Conservation (phyloP, 164 flowering plant species). For the Warburgia ugandensis region DNA sequence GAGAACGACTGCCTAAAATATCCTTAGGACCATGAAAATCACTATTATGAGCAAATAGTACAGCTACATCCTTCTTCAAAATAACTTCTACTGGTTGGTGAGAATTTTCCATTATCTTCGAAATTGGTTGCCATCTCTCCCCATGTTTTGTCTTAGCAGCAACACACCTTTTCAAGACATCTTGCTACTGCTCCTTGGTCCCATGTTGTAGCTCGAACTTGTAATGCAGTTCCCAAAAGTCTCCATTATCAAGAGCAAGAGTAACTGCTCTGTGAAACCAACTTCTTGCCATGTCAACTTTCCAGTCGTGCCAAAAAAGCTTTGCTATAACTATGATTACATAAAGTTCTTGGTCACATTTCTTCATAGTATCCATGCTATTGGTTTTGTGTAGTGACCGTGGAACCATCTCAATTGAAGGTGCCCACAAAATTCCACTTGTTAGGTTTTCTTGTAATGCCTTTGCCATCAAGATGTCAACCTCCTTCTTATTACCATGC, state of each 20-base stretch:
- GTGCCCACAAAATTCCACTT: slow-evolving; percentile 91
- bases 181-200: slow-evolving; percentile 60
- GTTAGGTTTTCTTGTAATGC: slow-evolving; percentile 86
- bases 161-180: slow-evolving; percentile 62
- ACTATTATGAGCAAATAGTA: no score
- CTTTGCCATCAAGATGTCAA: slow-evolving; percentile 79
- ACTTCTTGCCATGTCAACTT: slow-evolving; percentile 75
- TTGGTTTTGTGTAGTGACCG: slow-evolving; percentile 68
- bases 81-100: slow-evolving; percentile 77
- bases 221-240: slow-evolving; percentile 80
- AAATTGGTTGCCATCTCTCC: slow-evolving; percentile 67
- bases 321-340: slow-evolving; percentile 78
- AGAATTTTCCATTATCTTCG: slow-evolving; percentile 89
- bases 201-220: slow-evolving; percentile 90
- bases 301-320: slow-evolving; percentile 85
- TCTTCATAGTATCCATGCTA: slow-evolving; percentile 68
- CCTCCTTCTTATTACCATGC: slow-evolving; percentile 81
- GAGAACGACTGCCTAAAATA: no score
- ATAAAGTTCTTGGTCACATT: slow-evolving; percentile 74
- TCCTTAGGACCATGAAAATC: no score
- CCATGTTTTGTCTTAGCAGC: slow-evolving; percentile 89
- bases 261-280: slow-evolving; percentile 81
- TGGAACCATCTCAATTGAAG: slow-evolving; percentile 80
- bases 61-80: slow-evolving; percentile 74
- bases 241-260: slow-evolving; percentile 77